phyloP scores from a whole-genome alignment of 2,329 filamentous ascomycete species.

The Huntiella savannae region DNA sequence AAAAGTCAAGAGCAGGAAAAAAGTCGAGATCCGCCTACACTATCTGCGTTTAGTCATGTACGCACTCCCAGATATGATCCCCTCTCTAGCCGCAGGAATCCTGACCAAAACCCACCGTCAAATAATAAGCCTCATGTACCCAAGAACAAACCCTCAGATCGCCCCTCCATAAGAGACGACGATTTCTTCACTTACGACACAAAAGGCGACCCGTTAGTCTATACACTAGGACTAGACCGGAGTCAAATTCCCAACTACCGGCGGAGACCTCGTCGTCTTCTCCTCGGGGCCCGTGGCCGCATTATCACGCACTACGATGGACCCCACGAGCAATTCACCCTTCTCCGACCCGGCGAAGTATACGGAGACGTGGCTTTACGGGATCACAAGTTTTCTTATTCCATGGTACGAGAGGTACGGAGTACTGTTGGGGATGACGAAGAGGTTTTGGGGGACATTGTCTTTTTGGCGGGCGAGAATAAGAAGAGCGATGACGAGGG shows the following conservation, averaged over 20 bases:
- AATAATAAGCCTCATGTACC: background rate
- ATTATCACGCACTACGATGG: conserved; percentile 49
- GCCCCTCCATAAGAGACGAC: conserved; percentile 12
- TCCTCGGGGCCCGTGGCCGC: conserved; percentile 45
- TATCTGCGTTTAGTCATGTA: background rate
- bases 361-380: conserved; percentile 5
- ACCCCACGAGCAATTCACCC: conserved; percentile 34
- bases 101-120: background rate
- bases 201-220: conserved; percentile 57
- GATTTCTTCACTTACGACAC: conserved; percentile 45
- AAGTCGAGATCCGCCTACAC: background rate
- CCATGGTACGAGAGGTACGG: conserved; percentile 4
- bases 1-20: background rate
- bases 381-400: conserved; percentile 9
- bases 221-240: conserved; percentile 49
- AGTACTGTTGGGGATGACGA: background rate
- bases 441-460: conserved; percentile 23
- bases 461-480: conserved; percentile 11
- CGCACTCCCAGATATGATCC: background rate
- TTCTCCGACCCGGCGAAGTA: conserved; percentile 25
- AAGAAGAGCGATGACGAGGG: conserved; percentile 21
- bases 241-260: conserved; percentile 54
- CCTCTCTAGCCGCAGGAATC: no score
- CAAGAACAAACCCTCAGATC: background rate
- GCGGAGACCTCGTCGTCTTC: conserved; percentile 45